Percentiles rank a stretch among this genome's conserved stretches.
Evolutionary conservation across 352 stramenopile genomes (phyloP).

Genomic region (Peronospora belbahrii): DNA sequence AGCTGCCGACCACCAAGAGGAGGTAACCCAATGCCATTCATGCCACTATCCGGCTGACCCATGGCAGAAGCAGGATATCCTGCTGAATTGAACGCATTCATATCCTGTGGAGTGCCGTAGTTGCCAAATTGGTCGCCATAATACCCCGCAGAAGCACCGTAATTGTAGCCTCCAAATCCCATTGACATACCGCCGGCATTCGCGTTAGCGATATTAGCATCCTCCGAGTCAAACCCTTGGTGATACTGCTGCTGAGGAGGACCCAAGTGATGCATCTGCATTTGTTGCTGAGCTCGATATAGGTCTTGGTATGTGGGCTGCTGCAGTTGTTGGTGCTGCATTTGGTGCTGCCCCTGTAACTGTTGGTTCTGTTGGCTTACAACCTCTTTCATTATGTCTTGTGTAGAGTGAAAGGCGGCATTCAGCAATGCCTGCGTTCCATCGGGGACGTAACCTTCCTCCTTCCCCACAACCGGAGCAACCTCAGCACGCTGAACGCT

Average conservation of each 20-base stretch:
- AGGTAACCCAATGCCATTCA: constrained; percentile 19
- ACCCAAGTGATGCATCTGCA: constrained; percentile 31
- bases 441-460: constrained; percentile 38
- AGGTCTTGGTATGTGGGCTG: constrained; percentile 29
- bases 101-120: constrained; percentile 24
- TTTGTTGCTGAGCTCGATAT: constrained; percentile 26
- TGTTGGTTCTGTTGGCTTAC: constrained; percentile 43
- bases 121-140: constrained; percentile 34
- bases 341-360: constrained; percentile 26
- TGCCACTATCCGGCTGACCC: constrained; percentile 21
- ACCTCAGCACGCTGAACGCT: constrained; percentile 11
- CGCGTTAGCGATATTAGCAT: constrained; percentile 21
- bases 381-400: constrained; percentile 69
- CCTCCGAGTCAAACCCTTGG: constrained; percentile 60
- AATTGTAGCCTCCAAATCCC: constrained; percentile 29
- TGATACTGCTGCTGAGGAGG: constrained; percentile 32
- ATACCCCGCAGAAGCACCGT: constrained; percentile 20
- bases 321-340: constrained; percentile 30
- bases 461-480: constrained; percentile 7
- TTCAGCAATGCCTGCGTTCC: constrained; percentile 61
- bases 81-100: constrained; percentile 26
- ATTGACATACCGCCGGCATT: constrained; percentile 22
- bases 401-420: constrained; percentile 61
- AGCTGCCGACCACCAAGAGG: constrained; percentile 21
- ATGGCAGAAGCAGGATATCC: constrained; percentile 21